These are phyloP conservation scores for Eucalyptus curtisii DNA, from an alignment of 345 rosid species.

Conservation along the genomic window DNA sequence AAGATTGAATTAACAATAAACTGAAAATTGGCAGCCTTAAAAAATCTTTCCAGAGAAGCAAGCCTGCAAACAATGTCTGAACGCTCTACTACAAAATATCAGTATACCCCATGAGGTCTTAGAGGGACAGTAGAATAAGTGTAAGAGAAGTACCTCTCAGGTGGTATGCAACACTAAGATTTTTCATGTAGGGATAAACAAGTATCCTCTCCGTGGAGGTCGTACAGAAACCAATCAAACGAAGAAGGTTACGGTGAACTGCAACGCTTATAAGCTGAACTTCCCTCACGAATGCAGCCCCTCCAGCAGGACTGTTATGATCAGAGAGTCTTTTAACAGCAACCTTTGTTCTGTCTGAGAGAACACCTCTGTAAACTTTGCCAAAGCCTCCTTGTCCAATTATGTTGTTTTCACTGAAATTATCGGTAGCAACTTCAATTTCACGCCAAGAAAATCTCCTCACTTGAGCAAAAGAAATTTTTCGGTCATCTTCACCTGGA, in stretches of 20 bases:
- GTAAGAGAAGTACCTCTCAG: constrained; percentile 44
- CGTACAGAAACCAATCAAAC: constrained; percentile 70
- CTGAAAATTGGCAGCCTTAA: background rate
- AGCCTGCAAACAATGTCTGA: background rate
- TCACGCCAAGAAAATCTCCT: constrained; percentile 70
- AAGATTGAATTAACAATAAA: background rate
- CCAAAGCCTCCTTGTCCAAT: constrained; percentile 98
- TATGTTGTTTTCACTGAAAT: constrained; percentile 62
- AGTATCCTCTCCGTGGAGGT: constrained; percentile 72
- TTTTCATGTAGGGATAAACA: constrained; percentile 87
- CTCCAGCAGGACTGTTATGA: constrained; percentile 71
- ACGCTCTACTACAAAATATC: background rate
- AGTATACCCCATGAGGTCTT: background rate
- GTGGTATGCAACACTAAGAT: constrained; percentile 70
- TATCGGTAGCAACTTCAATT: constrained; percentile 71
- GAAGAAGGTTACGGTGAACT: constrained; percentile 73
- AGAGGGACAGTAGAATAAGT: background rate
- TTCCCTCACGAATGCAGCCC: constrained; percentile 82
- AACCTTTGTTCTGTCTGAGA: constrained; percentile 60
- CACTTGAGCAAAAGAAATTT: constrained; percentile 56
- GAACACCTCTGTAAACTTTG: constrained; percentile 80
- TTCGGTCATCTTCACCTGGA: constrained; percentile 70
- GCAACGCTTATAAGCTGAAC: constrained; percentile 78
- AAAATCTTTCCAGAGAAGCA: background rate
- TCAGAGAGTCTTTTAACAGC: constrained; percentile 81